Evolutionary conservation across 2,329 filamentous ascomycete species (phyloP).

Genomic region (Fonsecaea erecta): DNA sequence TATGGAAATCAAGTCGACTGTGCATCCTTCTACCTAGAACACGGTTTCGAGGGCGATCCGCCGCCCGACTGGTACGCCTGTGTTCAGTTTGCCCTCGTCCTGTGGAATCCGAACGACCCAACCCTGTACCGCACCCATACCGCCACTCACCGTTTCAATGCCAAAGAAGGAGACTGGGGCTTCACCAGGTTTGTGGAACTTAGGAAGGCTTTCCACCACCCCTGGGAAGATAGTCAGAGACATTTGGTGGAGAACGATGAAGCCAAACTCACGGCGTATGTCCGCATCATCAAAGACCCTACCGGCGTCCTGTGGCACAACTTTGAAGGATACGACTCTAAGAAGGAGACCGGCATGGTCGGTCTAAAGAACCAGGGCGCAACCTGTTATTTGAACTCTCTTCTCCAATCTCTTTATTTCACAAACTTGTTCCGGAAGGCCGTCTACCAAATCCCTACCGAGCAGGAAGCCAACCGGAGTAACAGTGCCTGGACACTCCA

Average conservation of each 20-base stretch:
- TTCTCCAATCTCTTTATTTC: slow-evolving; percentile 82
- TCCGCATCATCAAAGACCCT: slow-evolving; percentile 56
- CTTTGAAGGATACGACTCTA: slow-evolving; percentile 80
- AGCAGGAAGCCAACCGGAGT: slow-evolving; percentile 75
- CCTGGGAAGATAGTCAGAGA: slow-evolving; percentile 71
- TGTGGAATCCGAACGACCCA: slow-evolving; percentile 95
- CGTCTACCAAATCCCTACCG: slow-evolving; percentile 95
- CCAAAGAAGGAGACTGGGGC: slow-evolving; percentile 96
- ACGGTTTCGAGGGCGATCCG: slow-evolving; percentile 77
- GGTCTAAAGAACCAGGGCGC: slow-evolving; percentile 96
- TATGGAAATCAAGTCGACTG: slow-evolving; percentile 93
- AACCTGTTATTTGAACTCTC: slow-evolving; percentile 84
- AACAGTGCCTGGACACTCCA: slow-evolving; percentile 96
- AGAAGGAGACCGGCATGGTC: slow-evolving; percentile 96
- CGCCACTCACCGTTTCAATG: slow-evolving; percentile 94
- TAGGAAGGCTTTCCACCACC: slow-evolving; percentile 77
- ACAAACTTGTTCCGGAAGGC: slow-evolving; percentile 96
- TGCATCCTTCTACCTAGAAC: slow-evolving; percentile 90
- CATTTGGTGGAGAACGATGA: slow-evolving; percentile 57
- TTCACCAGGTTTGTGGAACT: slow-evolving; percentile 96
- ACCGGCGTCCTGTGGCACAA: slow-evolving; percentile 56
- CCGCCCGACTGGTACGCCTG: slow-evolving; percentile 96
- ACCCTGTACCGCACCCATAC: slow-evolving; percentile 74
- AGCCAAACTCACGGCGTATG: slow-evolving; percentile 53
- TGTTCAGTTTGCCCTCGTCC: slow-evolving; percentile 89